Base-by-base conservation (phyloP, 179 eudicot species). In the Monotropa hypopitys region DNA sequence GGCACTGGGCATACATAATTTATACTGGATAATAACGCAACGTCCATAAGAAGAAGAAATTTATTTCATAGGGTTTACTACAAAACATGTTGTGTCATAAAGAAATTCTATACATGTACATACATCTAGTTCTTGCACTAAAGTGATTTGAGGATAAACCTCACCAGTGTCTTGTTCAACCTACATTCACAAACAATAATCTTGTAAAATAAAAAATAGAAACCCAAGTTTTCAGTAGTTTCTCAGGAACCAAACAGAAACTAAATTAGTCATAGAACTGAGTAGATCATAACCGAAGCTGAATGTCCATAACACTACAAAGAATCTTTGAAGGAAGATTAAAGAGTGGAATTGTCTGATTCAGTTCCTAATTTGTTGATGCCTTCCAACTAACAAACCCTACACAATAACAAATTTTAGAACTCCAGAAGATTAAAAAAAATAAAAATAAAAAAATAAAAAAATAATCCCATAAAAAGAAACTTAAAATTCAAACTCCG, bases 131-230 rank as follows among this genome's bases (percentile, higher is more conserved):
- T 89, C 91, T 1, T 97, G 98, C 23, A 88, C 47, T 78, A 94
- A 81, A 53, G 91, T 88, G 43, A 94, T 89, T 76, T 92, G 96
- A 0, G 96, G 94, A 79, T 89, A 94, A 40, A 94, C 98, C 82
- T 94, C 97, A 84, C 92, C 97, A 7, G 92, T 89, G 43, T 94
- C 97, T 72, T 74, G 88, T 82, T 94, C 98, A 68, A 94, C 98
- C 98, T 94, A 86, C 75, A 82, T 59, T 47, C 7, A 53, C 8
- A 59, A 69, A 76, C 21, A 77, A 20, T 81, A 56, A 53, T 53
- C 38, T 45, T 74, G 45, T n/a, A 16, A 32, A 23, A 78, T 59
- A 70, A 73, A n/a, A n/a, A 65, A 77, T 5, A 59, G 3, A 61
- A 20, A 59, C 3, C 30, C 32, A 46, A 76, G n/a, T 62, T 63